Conservation (phyloP, 306 rosid species). For the Begonia peltatifolia region DNA sequence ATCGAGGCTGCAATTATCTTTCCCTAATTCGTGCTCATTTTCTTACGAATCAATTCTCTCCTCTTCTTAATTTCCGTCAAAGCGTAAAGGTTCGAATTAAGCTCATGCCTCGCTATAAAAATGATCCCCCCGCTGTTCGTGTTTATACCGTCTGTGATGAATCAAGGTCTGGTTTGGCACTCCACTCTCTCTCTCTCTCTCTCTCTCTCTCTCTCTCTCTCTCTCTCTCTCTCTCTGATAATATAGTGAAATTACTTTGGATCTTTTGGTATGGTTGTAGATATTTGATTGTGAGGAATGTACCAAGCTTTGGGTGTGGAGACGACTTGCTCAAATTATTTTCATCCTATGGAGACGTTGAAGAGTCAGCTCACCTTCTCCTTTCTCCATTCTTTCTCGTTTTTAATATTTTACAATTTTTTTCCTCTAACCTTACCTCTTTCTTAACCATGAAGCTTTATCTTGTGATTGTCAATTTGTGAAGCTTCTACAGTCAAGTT, state of each 20-base stretch:
- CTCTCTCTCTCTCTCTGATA: too few relatives aligned
- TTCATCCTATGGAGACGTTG: conserved; percentile 63
- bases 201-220: too few relatives aligned
- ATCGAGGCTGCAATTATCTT: too few relatives aligned
- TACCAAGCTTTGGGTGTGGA: conserved; percentile 82
- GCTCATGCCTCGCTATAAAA: conserved; percentile 53
- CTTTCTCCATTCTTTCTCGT: neutral
- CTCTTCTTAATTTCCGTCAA: too few relatives aligned
- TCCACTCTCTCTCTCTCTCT: too few relatives aligned
- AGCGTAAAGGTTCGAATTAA: too few relatives aligned
- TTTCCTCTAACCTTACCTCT: neutral
- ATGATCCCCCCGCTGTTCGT: conserved; percentile 55
- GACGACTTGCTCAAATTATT: conserved; percentile 54
- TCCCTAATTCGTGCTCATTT: too few relatives aligned
- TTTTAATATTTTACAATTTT: neutral
- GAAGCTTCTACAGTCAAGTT: too few relatives aligned
- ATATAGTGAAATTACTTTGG: neutral
- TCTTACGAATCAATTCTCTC: too few relatives aligned
- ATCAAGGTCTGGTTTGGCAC: conserved; percentile 35
- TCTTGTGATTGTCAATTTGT: neutral
- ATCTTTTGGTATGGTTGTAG: conserved; percentile 14
- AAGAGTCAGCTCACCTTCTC: conserved; percentile 35
- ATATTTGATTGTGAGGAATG: conserved; percentile 69
- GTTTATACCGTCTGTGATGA: conserved; percentile 83
- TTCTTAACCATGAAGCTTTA: neutral